phyloP scores from a whole-genome alignment of 2,329 filamentous ascomycete genomes.

The Periconia digitata region DNA sequence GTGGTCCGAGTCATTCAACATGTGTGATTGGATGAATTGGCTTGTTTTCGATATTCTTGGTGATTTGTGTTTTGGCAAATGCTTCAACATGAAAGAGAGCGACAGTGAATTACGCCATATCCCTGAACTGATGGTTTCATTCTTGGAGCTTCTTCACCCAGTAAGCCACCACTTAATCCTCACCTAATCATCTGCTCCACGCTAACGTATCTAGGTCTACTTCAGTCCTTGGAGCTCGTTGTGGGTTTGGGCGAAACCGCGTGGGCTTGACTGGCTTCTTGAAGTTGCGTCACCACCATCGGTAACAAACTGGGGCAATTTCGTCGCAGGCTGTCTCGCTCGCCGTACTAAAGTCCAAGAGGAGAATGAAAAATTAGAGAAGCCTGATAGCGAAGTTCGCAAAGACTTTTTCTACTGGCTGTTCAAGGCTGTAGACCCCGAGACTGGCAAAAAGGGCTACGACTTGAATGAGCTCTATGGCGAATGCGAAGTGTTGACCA shows the following conservation, averaged over 20 bases:
- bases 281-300: constrained; percentile 14
- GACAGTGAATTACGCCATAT: constrained; percentile 22
- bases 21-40: constrained; percentile 29
- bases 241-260: constrained; percentile 26
- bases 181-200: background rate
- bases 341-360: constrained; percentile 8
- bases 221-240: constrained; percentile 5
- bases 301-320: constrained; percentile 17
- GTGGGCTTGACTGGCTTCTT: constrained; percentile 22
- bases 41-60: constrained; percentile 52
- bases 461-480: constrained; percentile 42
- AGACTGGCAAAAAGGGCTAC: constrained; percentile 39
- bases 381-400: constrained; percentile 19
- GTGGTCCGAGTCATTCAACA: constrained; percentile 17
- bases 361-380: constrained; percentile 15
- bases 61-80: constrained; percentile 43
- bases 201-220: constrained; percentile 9
- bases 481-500: constrained; percentile 23
- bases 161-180: constrained; percentile 8
- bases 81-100: constrained; percentile 20
- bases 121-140: constrained; percentile 20
- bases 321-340: constrained; percentile 19
- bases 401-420: constrained; percentile 49
- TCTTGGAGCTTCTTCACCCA: constrained; percentile 19
- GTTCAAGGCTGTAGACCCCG: constrained; percentile 44